Base-by-base conservation (phyloP, 805 yeast species). In the Lipomyces orientalis region DNA sequence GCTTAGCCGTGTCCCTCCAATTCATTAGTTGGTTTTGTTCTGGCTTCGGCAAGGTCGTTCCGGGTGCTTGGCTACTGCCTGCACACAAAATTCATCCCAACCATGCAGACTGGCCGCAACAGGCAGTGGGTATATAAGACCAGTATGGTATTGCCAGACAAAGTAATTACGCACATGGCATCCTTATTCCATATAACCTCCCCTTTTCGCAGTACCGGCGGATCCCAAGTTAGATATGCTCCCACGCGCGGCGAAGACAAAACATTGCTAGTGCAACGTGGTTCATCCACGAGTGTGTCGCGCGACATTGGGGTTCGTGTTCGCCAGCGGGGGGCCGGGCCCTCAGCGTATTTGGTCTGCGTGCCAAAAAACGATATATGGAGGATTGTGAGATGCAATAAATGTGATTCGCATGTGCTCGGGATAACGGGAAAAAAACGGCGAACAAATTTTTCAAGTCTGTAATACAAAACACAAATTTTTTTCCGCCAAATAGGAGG, bases 141-240 rank as follows among this genome's bases (percentile, higher is more conserved):
- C 19, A 43, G 9, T 16, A 16, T 16, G n/a, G 49, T 43, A 43
- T 43, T 16, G 49, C 49, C 19, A 43, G 49, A 16, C n/a, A 43
- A n/a, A 43, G n/a, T 9, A 16, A 43, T 6, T 6, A 16, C 9
- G 19, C 49, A 43, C 49, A 43, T 43, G 49, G 49, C 49, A 43
- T 43, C 49, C 22, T 43, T 43, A 43, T 43, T 22, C 49, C 49
- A 43, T 43, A 43, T 43, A n/a, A 19, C 49, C 49, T n/a, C 49
- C 49, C 49, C 49, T 43, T 12, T 9, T 43, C 25, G 22, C 22
- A 43, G 49, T 43, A 43, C 22, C 49, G 2, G n/a, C 9, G 49
- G 14, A 43, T n/a, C 49, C 22, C 49, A 43, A 19, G 49, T 43
- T 43, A 9, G 22, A 43, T 16, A 16, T 37, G 43, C 14, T 37